Conservation (phyloP, 768 basidiomycete genomes). For the Boletus eberwhitei region DNA sequence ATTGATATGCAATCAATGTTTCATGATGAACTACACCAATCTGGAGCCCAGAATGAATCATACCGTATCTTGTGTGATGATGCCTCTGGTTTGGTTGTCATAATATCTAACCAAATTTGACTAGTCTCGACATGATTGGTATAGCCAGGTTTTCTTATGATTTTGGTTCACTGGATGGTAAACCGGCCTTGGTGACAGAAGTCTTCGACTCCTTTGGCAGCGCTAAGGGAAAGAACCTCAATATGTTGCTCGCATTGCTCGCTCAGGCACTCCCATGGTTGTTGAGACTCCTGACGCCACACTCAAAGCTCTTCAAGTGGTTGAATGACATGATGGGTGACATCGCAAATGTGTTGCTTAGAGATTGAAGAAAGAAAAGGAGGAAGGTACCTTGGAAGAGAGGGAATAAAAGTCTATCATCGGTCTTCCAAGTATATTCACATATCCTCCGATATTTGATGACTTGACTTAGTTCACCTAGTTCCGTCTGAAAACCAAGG, state of each 20-base stretch:
- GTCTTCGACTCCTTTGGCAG: conserved; percentile 25
- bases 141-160: conserved; percentile 45
- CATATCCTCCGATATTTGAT: neutral
- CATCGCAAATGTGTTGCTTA: conserved; percentile 34
- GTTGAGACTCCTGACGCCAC: conserved; percentile 30
- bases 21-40: neutral
- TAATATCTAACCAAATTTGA: neutral
- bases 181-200: conserved; percentile 23
- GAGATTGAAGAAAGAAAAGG: conserved; percentile 33
- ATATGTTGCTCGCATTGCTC: conserved; percentile 22
- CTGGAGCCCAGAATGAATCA: conserved; percentile 39
- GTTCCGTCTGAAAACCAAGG: conserved; percentile 36
- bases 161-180: conserved; percentile 41
- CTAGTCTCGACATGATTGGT: conserved; percentile 43
- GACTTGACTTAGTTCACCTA: conserved; percentile 8
- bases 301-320: conserved; percentile 20
- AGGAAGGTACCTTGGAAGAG: conserved; percentile 24
- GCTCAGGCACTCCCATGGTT: conserved; percentile 30
- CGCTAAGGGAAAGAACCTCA: conserved; percentile 6
- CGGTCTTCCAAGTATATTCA: conserved; percentile 33
- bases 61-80: conserved; percentile 38
- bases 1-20: conserved; percentile 33
- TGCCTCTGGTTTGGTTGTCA: neutral
- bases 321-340: conserved; percentile 31
- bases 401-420: conserved; percentile 37